Conservation (phyloP, 164 flowering plant genomes). For the Amborella trichopoda region DNA sequence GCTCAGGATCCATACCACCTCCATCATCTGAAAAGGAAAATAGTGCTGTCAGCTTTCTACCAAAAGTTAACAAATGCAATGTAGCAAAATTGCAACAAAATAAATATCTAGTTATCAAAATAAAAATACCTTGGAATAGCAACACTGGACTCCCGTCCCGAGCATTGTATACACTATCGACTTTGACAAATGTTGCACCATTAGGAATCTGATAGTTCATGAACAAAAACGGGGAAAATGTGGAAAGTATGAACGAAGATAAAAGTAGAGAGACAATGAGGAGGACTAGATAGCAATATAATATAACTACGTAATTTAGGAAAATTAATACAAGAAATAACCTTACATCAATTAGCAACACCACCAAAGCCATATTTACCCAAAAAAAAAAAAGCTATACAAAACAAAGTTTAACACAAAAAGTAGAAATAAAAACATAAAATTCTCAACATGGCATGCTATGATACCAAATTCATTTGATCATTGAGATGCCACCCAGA, state of each 20-base stretch:
- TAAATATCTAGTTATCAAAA: not conserved
- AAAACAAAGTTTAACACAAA: not conserved
- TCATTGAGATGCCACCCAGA: too few species aligned
- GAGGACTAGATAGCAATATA: too few species aligned
- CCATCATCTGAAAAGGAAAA: slow-evolving; percentile 60
- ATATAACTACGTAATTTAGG: too few species aligned
- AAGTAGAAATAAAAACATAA: not conserved
- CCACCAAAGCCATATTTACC: too few species aligned
- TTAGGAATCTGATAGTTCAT: slow-evolving; percentile 34
- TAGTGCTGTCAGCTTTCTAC: not conserved
- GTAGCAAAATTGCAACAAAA: not conserved
- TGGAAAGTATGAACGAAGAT: too few species aligned
- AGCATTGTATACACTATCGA: slow-evolving; percentile 52
- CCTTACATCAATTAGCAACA: too few species aligned
- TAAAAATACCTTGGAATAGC: slow-evolving; percentile 56
- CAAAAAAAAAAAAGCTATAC: too few species aligned
- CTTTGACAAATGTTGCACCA: slow-evolving; percentile 86
- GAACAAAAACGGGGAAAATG: too few species aligned
- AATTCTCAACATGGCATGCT: not conserved
- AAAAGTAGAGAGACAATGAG: too few species aligned
- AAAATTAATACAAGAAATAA: too few species aligned
- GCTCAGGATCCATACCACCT: slow-evolving; percentile 90
- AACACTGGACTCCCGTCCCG: slow-evolving; percentile 70
- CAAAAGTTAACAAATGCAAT: not conserved
- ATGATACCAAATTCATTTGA: too few species aligned